Evolutionary conservation across 768 basidiomycete species (phyloP), one percentile per base, ranked within the genome.

Genomic region (Russula griseocarnosa): DNA sequence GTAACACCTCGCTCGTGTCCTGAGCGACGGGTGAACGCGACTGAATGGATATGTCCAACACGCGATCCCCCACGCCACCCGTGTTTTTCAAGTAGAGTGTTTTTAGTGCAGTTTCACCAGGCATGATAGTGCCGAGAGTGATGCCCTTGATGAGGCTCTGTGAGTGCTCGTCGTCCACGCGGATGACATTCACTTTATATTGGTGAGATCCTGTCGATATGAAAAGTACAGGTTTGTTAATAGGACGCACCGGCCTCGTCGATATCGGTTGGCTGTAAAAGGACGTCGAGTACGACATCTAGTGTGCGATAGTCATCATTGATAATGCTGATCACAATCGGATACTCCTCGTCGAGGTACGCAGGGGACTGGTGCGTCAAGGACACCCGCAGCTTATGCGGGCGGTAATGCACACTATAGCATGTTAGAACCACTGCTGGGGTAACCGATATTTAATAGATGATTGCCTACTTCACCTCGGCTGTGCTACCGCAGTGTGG

Each of bases 31-130:
- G 59, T 28, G 80, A 71, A 26, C 77, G 78, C 10, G 91, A 87
- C 61, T 86, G 87, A 40, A 95, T 76, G 0, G 92, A 94, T 40
- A 96, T 77, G 71, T 97, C 94, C 59, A 97, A 73, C 50, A 85
- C 79, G 50, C 93, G 82, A 58, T 89, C 83, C 2, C 89, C 91
- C 1, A 82, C 76, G 1, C 80, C 81, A 16, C 91, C 87, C 0
- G 79, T 77, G 68, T 82, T 85, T 46, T 78, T 74, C 40, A 96
- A 76, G 69, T 80, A 77, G 42, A 98, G 71, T 10, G 84, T 86
- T 72, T 88, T 92, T 54, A 79, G 67, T 3, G 77, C 77, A 40
- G 77, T 82, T 1, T 77, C 79, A 1, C 87, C 86, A 0, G 90
- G 84, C 1, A 76, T 67, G 22, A 96, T 72, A 1, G 74, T 71